These are phyloP conservation scores for Salvia miltiorrhiza DNA, from an alignment of 257 asterid genomes.

Conservation along the genomic window DNA sequence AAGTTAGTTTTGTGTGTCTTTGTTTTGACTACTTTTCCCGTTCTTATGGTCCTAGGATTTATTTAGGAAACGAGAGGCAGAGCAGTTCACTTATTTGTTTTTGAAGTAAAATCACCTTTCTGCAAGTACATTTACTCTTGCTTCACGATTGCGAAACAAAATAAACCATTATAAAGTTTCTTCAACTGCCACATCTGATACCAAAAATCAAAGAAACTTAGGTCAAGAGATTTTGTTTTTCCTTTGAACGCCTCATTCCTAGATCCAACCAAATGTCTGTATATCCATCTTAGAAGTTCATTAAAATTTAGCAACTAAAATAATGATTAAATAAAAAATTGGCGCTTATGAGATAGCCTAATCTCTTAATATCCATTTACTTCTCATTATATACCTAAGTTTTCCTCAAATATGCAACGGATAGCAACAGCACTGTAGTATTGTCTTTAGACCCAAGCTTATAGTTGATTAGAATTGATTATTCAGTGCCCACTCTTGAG, in stretches of 20 bases:
- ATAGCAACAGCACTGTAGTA: background rate
- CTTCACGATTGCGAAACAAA: background rate
- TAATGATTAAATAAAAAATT: background rate
- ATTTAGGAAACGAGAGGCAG: background rate
- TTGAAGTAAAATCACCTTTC: background rate
- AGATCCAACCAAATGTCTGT: background rate
- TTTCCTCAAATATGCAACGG: background rate
- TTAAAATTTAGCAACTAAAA: background rate
- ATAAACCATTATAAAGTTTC: background rate
- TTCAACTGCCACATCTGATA: background rate
- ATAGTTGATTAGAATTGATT: background rate
- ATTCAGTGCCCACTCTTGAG: background rate
- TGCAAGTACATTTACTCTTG: background rate
- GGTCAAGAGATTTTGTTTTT: background rate
- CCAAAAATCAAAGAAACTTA: background rate
- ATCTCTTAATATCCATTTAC: background rate
- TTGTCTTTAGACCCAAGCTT: background rate
- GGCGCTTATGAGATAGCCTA: background rate
- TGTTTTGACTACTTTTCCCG: background rate
- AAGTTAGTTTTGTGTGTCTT: background rate
- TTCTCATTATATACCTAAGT: background rate
- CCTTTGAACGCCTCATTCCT: background rate
- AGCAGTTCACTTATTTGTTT: background rate
- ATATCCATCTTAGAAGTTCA: conserved; percentile 2
- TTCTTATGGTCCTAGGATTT: background rate